Evolutionary conservation across 2,329 filamentous ascomycete genomes (phyloP), one percentile per base, ranked within the genome.

Genomic region (Fusarium praegraminearum): DNA sequence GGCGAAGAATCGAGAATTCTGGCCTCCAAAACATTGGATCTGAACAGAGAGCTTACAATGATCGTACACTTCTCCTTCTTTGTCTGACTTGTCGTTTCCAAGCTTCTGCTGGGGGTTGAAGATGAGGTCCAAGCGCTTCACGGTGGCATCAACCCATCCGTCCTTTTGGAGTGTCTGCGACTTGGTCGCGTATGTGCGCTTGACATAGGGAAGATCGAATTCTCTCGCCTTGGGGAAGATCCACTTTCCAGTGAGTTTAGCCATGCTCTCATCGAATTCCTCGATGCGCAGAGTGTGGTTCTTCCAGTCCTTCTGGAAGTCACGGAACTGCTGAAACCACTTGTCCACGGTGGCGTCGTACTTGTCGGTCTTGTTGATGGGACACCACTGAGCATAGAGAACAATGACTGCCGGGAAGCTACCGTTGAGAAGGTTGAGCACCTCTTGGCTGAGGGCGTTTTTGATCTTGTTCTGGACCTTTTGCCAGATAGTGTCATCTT

Each of bases 331-430:
- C 45, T 82, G 72, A 44, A 84, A 84, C 71, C 81, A 83, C 11
- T 74, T 74, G 47, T 80, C 68, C 4, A 73, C 70, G 38, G 73
- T 68, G 45, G 69, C 67, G 45, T 81, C 78, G 61, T 79, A 80
- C 52, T 67, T 68, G 65, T 83, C 81, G 3, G 68, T 71, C 54
- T 73, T 71, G 53, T 53, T 73, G 20, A 82, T 78, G 1, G 83
- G 83, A 2, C 83, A 81, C 80, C 82, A 86, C 62, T 85, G 83
- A 6, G 83, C 84, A 43, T 83, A 85, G 13, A 85, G 77, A 7
- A 84, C 72, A 20, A 85, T 83, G 0, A 76, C 72, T 0, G 79
- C 76, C 2, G 81, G 81, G 77, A 80, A 83, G 8, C 71, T 74
- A 24, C 78, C 76, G 7, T 78, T 57, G 2, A 79, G 78, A 43